Evolutionary conservation across 148 eudicot genomes (phyloP), one percentile per base, ranked within the genome.

Genomic region (Nepenthes mirabilis): DNA sequence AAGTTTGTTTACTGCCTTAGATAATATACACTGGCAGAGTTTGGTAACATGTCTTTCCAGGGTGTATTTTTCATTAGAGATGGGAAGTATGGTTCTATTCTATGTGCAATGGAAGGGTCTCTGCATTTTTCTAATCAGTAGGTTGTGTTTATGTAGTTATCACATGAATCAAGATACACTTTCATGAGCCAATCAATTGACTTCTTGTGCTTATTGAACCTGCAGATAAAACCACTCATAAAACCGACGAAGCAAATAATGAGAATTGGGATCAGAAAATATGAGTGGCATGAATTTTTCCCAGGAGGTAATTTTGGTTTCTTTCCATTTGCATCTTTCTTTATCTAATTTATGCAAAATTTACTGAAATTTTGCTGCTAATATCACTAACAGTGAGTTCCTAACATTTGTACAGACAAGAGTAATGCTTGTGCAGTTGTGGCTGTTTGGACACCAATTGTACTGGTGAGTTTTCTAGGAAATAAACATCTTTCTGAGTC

Each of bases 211-310:
- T 64, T 14, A 33, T 68, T 43, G 58, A 58, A 56, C 58, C 12
- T 80, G 68, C 94, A 93, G 99, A 93, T 93, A 76, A 86, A 93
- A 65, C 99, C 99, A 34, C 91, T 93, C 45, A 89, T 93, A 56
- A 69, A 74, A 65, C 96, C 99, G 60, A 86, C 99, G 32, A 82
- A 87, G 67, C 79, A 86, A 58, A 93, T 93, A 58, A 77, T 89
- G 95, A 79, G 74, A 67, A 67, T 82, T 66, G 95, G 91, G 62
- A 68, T 75, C 14, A 81, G 77, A 59, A 72, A 72, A 32, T 77
- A 86, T 56, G 83, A 80, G 73, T 84, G 89, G 95, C 95, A 84
- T 55, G 95, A 86, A 72, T 80, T 86, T 65, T 82, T 86, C 49
- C 99, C 99, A 55, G 85, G 71, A 74, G 96, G 99, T 93, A 71